Base-by-base conservation (phyloP, 1,284 basidiomycete species). In the Schizopora paradoxa region DNA sequence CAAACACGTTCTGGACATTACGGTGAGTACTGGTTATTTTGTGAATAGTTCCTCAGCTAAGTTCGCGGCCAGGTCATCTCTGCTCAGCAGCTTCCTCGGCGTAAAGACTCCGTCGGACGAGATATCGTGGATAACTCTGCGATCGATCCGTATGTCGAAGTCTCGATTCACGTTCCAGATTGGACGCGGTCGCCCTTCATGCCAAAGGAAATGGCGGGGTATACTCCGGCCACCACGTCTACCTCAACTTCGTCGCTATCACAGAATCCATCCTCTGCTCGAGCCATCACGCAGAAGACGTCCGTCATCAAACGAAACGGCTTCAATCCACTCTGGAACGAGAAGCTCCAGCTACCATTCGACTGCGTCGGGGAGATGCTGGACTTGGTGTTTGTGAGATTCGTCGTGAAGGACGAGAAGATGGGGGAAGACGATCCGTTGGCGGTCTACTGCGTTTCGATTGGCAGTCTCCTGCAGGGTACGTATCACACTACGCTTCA, bases 311-410 rank as follows among this genome's bases (percentile, higher is more conserved):
- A 81, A 63, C 86, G 87, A 59, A 91, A 93, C 57, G 87, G 91
- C 3, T 91, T 93, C 67, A 94, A 93, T 60, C 92, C 92, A 0
- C 68, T 83, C 2, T 97, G 91, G 89, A 75, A 91, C 56, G 80
- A 91, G 58, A 67, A 67, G 19, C 63, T 93, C 21, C 66, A 69
- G 29, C 70, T 94, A 26, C 77, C 80, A 8, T 86, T 93, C 59
- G 76, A 82, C 43, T 80, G 82, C 56, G 76, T 84, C 1, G 84
- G 83, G 0, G 79, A 79, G 35, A 86, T 92, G 80, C 70, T 72
- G 52, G 89, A 91, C 47, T 70, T 96, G 19, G 76, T 89, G 14
- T 95, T 97, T 58, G 74, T 95, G 33, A 72, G 79, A 49, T 83
- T 95, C 56, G 74, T 79, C 23, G 80, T 96, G 33, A 77, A 79